phyloP scores from a whole-genome alignment of 768 basidiomycete species.

The Galerina marginata region DNA sequence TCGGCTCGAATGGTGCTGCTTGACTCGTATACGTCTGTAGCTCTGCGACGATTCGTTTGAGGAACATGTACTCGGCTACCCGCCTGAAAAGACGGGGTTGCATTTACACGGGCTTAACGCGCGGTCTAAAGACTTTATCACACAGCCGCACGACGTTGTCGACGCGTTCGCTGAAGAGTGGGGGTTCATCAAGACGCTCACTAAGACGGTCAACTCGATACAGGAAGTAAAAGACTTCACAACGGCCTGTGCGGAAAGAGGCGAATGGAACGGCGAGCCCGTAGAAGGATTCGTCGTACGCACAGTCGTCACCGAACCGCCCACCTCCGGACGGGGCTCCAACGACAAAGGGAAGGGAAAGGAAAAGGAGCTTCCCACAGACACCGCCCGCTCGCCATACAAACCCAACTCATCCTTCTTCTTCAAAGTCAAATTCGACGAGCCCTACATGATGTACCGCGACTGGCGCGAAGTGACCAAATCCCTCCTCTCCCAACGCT shows the following conservation, averaged over 20 bases:
- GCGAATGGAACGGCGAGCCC: slow-evolving; percentile 82
- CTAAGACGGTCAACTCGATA: slow-evolving; percentile 61
- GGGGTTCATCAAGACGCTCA: slow-evolving; percentile 87
- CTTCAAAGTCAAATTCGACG: slow-evolving; percentile 99
- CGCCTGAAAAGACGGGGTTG: slow-evolving; percentile 83
- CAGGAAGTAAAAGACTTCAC: slow-evolving; percentile 77
- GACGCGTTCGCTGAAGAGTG: slow-evolving; percentile 85
- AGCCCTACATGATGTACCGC: slow-evolving; percentile 98
- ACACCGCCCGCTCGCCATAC: slow-evolving; percentile 67
- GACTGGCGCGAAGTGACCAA: slow-evolving; percentile 97
- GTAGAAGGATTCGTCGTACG: slow-evolving; percentile 97
- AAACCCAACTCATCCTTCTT: slow-evolving; percentile 85
- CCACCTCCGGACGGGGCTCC: slow-evolving; percentile 29
- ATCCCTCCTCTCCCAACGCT: slow-evolving; percentile 55
- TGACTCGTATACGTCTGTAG: too few relatives aligned
- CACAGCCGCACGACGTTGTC: slow-evolving; percentile 69
- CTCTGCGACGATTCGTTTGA: slow-evolving; percentile 98
- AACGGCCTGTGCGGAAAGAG: slow-evolving; percentile 63
- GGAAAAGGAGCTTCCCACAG: too few relatives aligned
- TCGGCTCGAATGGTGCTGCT: too few relatives aligned
- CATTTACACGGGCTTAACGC: slow-evolving; percentile 93
- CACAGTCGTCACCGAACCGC: slow-evolving; percentile 59
- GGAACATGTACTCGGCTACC: slow-evolving; percentile 90
- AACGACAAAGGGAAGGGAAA: slow-evolving; percentile 32
- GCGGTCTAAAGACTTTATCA: slow-evolving; percentile 68